Evolutionary conservation across 352 stramenopile species (phyloP).

Genomic region (Phytopythium kandeliae): DNA sequence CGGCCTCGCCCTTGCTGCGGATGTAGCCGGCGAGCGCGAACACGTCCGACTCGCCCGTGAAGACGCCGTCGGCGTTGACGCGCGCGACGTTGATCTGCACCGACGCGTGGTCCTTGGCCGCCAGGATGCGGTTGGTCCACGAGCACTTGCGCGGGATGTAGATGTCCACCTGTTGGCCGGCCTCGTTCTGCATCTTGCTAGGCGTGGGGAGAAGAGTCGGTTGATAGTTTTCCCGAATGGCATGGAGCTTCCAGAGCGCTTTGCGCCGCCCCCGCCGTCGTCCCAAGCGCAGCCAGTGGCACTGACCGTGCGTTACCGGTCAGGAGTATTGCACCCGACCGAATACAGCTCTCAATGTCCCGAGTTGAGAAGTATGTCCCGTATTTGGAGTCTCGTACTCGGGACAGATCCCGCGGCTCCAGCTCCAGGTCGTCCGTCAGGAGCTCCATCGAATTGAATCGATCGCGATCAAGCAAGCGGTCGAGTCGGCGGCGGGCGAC

Average conservation of each 20-base stretch:
- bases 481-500: not conserved
- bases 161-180: conserved; percentile 96
- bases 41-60: conserved; percentile 94
- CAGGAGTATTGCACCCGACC: conserved; percentile 3
- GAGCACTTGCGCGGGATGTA: conserved; percentile 99
- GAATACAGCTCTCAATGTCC: not conserved
- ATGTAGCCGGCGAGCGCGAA: conserved; percentile 97
- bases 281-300: conserved; percentile 74
- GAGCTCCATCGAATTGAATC: conserved; percentile 2
- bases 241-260: not conserved
- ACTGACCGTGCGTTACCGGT: conserved; percentile 84
- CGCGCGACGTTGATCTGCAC: conserved; percentile 98
- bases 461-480: not conserved
- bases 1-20: conserved; percentile 93
- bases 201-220: conserved; percentile 19
- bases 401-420: not conserved
- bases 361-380: not conserved
- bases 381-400: not conserved
- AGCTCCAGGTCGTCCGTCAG: not conserved
- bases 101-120: conserved; percentile 96
- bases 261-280: not conserved
- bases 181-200: conserved; percentile 97
- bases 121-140: conserved; percentile 98
- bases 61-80: conserved; percentile 95
- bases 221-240: conserved; percentile 63